Evolutionary conservation across 257 asterid genomes (phyloP), one percentile per base, ranked within the genome.

Genomic region (Mitragyna speciosa): DNA sequence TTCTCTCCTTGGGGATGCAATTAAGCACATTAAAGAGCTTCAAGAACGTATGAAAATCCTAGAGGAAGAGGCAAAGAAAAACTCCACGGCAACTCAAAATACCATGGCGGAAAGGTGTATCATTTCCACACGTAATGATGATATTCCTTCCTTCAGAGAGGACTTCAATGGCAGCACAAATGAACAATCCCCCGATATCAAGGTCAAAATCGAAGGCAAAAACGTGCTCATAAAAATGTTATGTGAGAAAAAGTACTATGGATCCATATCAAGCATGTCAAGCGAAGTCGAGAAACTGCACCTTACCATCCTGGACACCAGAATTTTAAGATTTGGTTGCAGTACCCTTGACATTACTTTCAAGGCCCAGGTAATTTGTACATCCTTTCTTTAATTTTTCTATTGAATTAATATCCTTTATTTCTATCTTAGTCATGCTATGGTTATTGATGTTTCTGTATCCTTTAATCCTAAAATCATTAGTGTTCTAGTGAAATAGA

Each of bases 241-340:
- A 36, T 91, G 92, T 84, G 82, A 79, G 76, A 88, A 87, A 74
- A 89, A 87, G 70, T 72, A 73, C 30, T 82, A 80, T 63, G 86
- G 88, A 0, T 68, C 86, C 51, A 59, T 83, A 79, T 76, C 86
- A 52, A 82, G 78, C 73, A 70, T 91, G 20, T 82, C 88, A 75
- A 15, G 26, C 7, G 86, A 85, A 77, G 24, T 91, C 86, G 92
- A 89, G 28, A 84, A 84, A 79, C 80, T 89, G 56, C 71, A 84
- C 70, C 89, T 91, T 17, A 76, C 65, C 75, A 84, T 89, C 20
- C 26, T 69, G 7, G 96, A 91, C 77, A 80, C 90, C 45, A 88
- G 93, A 79, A 73, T 84, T 75, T 83, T 91, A 83, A 92, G 89
- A 0, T 91, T 91, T 84, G 93, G 96, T 41, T 70, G 19, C 61